Evolutionary conservation across 2,329 filamentous ascomycete genomes (phyloP).

Genomic region (Bipolaris bicolor): DNA sequence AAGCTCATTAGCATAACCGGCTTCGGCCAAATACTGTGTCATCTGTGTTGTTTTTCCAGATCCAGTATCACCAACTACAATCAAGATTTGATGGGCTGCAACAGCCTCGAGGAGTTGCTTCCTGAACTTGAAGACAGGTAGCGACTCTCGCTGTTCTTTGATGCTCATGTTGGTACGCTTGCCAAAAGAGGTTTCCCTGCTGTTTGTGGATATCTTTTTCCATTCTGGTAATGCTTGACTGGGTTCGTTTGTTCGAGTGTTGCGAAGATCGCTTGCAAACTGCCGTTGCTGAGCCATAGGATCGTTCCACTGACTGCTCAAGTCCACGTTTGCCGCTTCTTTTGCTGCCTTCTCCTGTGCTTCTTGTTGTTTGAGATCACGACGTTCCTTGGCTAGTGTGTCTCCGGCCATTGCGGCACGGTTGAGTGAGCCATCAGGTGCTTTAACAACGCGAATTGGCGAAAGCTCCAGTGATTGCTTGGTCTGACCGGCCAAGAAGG

Average conservation of each 20-base stretch:
- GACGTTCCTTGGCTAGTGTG: slow-evolving; percentile 83
- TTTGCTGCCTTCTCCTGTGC: slow-evolving; percentile 78
- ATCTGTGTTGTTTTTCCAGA: slow-evolving; percentile 97
- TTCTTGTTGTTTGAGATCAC: slow-evolving; percentile 88
- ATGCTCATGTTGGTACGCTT: slow-evolving; percentile 91
- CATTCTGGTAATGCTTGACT: slow-evolving; percentile 83
- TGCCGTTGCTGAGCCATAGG: slow-evolving; percentile 90
- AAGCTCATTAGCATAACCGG: slow-evolving; percentile 82
- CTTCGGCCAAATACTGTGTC: slow-evolving; percentile 93
- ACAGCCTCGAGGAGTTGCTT: slow-evolving; percentile 88
- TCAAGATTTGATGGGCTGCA: slow-evolving; percentile 83
- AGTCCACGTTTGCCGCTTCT: slow-evolving; percentile 76
- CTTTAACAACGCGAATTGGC: slow-evolving; percentile 95
- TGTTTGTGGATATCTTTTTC: slow-evolving; percentile 82
- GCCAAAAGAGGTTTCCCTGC: slow-evolving; percentile 79
- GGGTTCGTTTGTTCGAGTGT: slow-evolving; percentile 64
- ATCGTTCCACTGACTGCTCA: slow-evolving; percentile 93
- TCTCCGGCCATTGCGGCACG: slow-evolving; percentile 94
- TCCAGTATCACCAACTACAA: slow-evolving; percentile 96
- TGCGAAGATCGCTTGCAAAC: slow-evolving; percentile 86
- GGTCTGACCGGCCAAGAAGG: slow-evolving; percentile 93
- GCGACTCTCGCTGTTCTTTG: slow-evolving; percentile 87
- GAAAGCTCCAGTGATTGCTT: slow-evolving; percentile 95
- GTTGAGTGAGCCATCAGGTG: slow-evolving; percentile 97
- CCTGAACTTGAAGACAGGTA: slow-evolving; percentile 90